Base-by-base conservation (phyloP, 805 yeast species). In the Ogataea dorogensis region DNA sequence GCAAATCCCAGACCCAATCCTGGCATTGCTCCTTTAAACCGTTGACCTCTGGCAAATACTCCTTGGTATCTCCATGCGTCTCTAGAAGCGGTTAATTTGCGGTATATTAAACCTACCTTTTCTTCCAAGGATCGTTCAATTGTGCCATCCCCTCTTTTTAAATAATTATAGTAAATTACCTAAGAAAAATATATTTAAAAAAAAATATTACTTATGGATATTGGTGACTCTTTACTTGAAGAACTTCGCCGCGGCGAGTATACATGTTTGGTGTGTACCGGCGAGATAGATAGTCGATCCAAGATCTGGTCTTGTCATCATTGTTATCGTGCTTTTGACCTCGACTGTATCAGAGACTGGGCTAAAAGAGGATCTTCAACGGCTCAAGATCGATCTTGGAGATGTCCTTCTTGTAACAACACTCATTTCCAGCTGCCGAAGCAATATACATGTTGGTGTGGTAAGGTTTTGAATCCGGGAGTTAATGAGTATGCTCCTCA, bases 31-130 rank as follows among this genome's bases (percentile, higher is more conserved):
- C 78, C 78, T 53, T 71, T 78, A 61, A 77, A 80, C 50, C 93
- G 70, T 63, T 80, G 77, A 32, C 65, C 63, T 50, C 86, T 77
- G 36, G 84, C 71, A 67, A 86, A 86, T 35, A 79, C 85, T 42
- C 93, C 94, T 54, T 78, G 81, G 64, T 79, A 82, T 71, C 95
- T 80, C 95, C 95, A 86, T 30, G 94, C 93, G 59, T 86, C 95
- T 72, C 94, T 81, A 46, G n/a, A 21, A 12, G 3, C 14, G 12
- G 25, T 23, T 23, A 23, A 12, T 23, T 23, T 12, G n/a, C 14
- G 25, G 25, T 23, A 8, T 7, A 23, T 7, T n/a, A 19, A 9
- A 51, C 61, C 38, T 44, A 58, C 63, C 63, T 56, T 50, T 65
- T 67, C 39, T 66, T 71, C 76, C 76, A 70, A 32, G 75, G 73